Conservation (phyloP, 1,284 basidiomycete genomes). For the Agaricales sp. region DNA sequence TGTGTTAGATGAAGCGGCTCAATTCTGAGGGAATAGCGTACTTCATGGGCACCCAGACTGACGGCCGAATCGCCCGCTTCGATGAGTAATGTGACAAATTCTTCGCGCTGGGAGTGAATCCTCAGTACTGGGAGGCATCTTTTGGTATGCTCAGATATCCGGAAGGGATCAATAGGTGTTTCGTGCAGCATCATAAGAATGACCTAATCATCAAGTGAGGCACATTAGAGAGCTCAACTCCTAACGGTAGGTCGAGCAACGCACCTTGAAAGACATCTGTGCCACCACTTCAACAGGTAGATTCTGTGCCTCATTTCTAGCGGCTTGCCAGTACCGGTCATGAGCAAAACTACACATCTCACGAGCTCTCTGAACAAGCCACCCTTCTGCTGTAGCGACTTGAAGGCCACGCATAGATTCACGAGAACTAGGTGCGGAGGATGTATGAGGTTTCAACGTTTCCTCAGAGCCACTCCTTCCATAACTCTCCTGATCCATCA, state of each 20-base stretch:
- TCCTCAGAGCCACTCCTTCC: conserved; percentile 40
- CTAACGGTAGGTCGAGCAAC: conserved; percentile 1
- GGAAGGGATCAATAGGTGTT: conserved; percentile 45
- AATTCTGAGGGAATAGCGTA: conserved; percentile 19
- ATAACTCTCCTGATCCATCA: conserved; percentile 63
- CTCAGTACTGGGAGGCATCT: conserved; percentile 53
- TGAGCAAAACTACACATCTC: conserved; percentile 70
- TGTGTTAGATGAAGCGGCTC: not conserved
- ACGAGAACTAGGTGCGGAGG: conserved; percentile 32
- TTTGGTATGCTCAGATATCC: conserved; percentile 59
- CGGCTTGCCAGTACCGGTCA: conserved; percentile 62
- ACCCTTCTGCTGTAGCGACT: conserved; percentile 54
- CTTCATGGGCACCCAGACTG: conserved; percentile 47
- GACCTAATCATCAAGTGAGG: conserved; percentile 29
- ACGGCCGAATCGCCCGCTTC: conserved; percentile 58
- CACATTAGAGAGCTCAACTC: conserved; percentile 1
- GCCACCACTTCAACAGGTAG: conserved; percentile 39
- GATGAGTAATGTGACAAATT: conserved; percentile 46
- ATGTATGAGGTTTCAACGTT: conserved; percentile 39
- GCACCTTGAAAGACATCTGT: conserved; percentile 62
- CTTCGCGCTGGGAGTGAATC: conserved; percentile 48
- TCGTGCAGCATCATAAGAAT: conserved; percentile 64
- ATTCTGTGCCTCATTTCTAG: conserved; percentile 42
- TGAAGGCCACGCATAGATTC: conserved; percentile 59
- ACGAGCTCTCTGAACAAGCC: conserved; percentile 57